Percentiles rank a stretch among this genome's conserved stretches.
Evolutionary conservation across 2,329 filamentous ascomycete species (phyloP).

Genomic region (Aspergillus spinulosporus): DNA sequence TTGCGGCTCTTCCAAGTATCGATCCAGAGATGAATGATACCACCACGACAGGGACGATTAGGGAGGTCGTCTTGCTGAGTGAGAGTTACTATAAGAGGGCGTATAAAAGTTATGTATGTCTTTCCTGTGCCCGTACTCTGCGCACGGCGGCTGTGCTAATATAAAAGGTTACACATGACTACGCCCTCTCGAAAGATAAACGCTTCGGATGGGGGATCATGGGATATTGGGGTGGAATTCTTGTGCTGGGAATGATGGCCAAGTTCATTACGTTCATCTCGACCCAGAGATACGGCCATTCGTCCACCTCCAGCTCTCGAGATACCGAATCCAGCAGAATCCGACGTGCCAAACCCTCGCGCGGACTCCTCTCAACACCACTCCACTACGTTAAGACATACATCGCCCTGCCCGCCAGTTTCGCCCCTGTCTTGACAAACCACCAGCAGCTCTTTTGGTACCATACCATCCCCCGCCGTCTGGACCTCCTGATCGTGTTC

Average conservation of each 20-base stretch:
- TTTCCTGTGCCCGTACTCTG: neutral
- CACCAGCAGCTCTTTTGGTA: conserved; percentile 16
- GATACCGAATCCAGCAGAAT: neutral
- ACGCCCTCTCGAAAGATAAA: conserved; percentile 14
- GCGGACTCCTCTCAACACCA: neutral
- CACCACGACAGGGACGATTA: conserved; percentile 7
- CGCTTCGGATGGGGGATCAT: conserved; percentile 19
- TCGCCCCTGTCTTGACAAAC: conserved; percentile 9
- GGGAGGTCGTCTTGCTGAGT: conserved; percentile 6
- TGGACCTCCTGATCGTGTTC: conserved; percentile 16
- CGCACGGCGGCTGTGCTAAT: neutral
- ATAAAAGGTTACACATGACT: conserved; percentile 18
- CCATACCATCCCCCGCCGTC: conserved; percentile 17
- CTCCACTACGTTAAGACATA: conserved; percentile 6
- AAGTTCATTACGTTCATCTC: neutral
- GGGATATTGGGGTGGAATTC: conserved; percentile 20
- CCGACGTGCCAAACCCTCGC: no score
- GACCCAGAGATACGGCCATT: neutral
- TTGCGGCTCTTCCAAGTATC: conserved; percentile 3
- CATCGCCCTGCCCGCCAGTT: conserved; percentile 10
- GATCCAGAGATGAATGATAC: conserved; percentile 12
- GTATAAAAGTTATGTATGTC: conserved; percentile 9
- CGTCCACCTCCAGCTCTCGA: neutral
- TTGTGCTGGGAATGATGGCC: conserved; percentile 14
- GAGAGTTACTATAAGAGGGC: conserved; percentile 16